Evolutionary conservation across 129 eudicot genomes (phyloP).

Genomic region (Chrysanthemum lavandulifolium): DNA sequence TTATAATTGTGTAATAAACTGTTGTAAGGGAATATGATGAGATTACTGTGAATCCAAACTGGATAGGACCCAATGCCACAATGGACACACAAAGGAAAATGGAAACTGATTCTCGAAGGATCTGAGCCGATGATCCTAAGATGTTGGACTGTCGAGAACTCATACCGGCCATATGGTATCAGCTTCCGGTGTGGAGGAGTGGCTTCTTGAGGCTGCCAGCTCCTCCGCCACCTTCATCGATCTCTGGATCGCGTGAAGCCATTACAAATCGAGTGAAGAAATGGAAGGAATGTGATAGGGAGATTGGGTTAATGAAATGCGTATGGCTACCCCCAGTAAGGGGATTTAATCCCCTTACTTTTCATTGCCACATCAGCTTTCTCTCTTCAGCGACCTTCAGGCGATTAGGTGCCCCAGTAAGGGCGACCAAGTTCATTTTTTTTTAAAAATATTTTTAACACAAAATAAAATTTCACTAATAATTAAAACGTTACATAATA

Average conservation of each 20-base stretch:
- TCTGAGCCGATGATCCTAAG: slow-evolving; percentile 52
- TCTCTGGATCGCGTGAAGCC: slow-evolving; percentile 42
- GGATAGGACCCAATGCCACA: slow-evolving; percentile 78
- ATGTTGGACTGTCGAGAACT: slow-evolving; percentile 69
- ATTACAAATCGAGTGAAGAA: neutral
- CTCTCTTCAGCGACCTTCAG: no score
- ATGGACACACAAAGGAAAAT: slow-evolving; percentile 62
- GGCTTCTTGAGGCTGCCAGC: slow-evolving; percentile 78
- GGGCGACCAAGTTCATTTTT: no score
- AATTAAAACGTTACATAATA: no score
- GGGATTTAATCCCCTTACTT: no score
- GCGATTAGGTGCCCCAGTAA: no score
- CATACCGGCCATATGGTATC: slow-evolving; percentile 61
- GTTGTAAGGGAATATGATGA: neutral
- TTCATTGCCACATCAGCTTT: no score
- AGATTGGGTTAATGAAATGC: slow-evolving; percentile 37
- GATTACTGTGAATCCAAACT: slow-evolving; percentile 75
- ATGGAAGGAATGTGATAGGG: no score
- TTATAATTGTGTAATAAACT: neutral
- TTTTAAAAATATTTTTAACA: no score
- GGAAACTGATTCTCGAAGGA: slow-evolving; percentile 59
- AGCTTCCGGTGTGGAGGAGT: slow-evolving; percentile 73
- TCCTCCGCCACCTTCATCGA: slow-evolving; percentile 36
- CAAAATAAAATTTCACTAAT: no score
- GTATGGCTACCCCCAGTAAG: neutral